Conservation (phyloP, 2,329 filamentous ascomycete species). For the Tolypocladium paradoxum region DNA sequence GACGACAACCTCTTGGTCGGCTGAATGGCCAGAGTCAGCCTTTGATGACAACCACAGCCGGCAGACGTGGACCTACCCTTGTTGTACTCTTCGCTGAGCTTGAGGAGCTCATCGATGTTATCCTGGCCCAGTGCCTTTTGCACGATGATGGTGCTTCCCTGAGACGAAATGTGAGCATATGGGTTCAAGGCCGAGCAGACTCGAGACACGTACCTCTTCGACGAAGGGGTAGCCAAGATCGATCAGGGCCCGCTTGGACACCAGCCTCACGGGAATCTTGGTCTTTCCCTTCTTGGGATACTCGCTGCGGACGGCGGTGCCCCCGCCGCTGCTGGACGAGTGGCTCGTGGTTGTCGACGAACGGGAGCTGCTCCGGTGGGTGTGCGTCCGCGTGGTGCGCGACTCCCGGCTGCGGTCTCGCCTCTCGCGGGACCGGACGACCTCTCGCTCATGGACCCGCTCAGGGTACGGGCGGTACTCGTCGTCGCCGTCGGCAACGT, state of each 20-base stretch:
- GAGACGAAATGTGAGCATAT: slow-evolving; percentile 3
- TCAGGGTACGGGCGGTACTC: slow-evolving; percentile 55
- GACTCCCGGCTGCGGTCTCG: slow-evolving; percentile 30
- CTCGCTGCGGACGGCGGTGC: slow-evolving; percentile 44
- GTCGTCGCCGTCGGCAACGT: slow-evolving; percentile 61
- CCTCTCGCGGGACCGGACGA: slow-evolving; percentile 37
- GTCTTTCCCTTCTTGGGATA: slow-evolving; percentile 84
- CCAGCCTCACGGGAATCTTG: slow-evolving; percentile 69
- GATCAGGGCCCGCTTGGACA: slow-evolving; percentile 69
- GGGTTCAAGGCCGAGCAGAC: rapidly evolving
- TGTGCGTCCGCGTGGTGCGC: slow-evolving; percentile 26
- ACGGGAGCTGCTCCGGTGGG: slow-evolving; percentile 30
- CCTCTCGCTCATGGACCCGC: slow-evolving; percentile 50
- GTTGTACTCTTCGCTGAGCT: slow-evolving; percentile 67
- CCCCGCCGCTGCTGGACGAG: slow-evolving; percentile 35
- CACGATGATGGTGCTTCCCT: slow-evolving; percentile 75
- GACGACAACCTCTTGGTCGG: slow-evolving; percentile 32
- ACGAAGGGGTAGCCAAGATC: slow-evolving; percentile 80
- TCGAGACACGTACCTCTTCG: slow-evolving; percentile 57
- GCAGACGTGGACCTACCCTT: slow-evolving; percentile 29
- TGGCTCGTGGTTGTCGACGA: slow-evolving; percentile 34
- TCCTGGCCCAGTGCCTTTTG: slow-evolving; percentile 77
- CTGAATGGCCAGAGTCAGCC: slow-evolving; percentile 12
- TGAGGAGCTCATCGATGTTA: slow-evolving; percentile 84
- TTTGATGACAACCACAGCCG: background rate